These are phyloP conservation scores for Colletotrichum scovillei DNA, from an alignment of 2,329 filamentous ascomycete genomes.

Conservation along the genomic window DNA sequence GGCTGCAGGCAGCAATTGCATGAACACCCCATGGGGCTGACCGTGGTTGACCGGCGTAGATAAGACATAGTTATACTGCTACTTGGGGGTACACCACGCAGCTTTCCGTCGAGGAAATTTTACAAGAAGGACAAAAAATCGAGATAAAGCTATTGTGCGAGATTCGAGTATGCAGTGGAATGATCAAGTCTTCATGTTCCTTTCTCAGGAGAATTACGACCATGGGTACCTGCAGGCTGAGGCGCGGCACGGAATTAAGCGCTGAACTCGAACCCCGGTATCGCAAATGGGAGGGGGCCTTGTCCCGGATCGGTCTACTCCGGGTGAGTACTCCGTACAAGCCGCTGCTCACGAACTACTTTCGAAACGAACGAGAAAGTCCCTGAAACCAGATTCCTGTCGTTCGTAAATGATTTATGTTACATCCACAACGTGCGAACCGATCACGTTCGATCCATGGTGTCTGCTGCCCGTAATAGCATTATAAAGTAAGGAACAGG, in stretches of 20 bases:
- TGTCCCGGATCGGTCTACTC: slow-evolving; percentile 17
- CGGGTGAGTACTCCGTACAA: neutral
- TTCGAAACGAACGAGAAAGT: neutral
- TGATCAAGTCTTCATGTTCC: neutral
- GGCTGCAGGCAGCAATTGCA: neutral
- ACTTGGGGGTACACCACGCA: too few relatives aligned
- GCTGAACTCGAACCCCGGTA: slow-evolving; percentile 22
- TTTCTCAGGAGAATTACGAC: neutral
- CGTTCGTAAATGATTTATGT: slow-evolving; percentile 9
- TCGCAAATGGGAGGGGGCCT: neutral
- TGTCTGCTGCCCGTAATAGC: neutral
- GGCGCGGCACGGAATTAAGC: neutral
- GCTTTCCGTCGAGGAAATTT: too few relatives aligned
- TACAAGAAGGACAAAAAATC: neutral
- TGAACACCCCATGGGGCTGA: neutral
- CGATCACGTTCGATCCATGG: slow-evolving; percentile 9
- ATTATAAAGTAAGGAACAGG: too few relatives aligned
- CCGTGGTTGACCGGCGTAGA: too few relatives aligned
- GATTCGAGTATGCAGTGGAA: neutral
- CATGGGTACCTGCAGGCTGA: neutral
- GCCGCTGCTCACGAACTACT: too few relatives aligned
- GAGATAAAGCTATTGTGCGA: neutral
- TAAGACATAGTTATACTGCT: too few relatives aligned
- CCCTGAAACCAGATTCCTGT: neutral
- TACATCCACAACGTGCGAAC: neutral